Base-by-base conservation (phyloP, 768 basidiomycete species). In the Suillus sp. region DNA sequence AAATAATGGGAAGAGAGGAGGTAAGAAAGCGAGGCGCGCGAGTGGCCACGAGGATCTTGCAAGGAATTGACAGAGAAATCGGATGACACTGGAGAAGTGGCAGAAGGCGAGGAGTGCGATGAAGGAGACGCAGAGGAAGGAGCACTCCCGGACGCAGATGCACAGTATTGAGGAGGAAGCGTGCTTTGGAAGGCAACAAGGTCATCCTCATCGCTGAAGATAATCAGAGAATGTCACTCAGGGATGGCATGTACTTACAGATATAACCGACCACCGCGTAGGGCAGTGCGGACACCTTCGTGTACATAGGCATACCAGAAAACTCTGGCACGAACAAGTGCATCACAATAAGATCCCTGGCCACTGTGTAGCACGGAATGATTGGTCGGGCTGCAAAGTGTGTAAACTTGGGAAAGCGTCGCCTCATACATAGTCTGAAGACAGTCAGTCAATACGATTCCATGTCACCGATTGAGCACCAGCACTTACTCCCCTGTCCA, bases 281-380 rank as follows among this genome's bases (percentile, higher is more conserved):
- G 81, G 25, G 90, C 95, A 10, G 86, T 91, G 1, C 87, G 86
- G 25, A 95, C 83, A 34, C 93, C 92, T 75, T 96, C 95, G 64
- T 92, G 88, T 30, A 90, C 85, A 66, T 94, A 86, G 8, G 91
- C 87, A 69, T 95, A 96, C 92, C 93, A 96, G 73, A 93, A 96
- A 37, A 96, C 81, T 35, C 95, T 82, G 3, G 92, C 88, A 38
- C 92, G 86, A 38, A 91, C 80, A 77, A 78, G 77, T 8, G 80
- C 73, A 40, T 88, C 85, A 59, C 90, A 84, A 57, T 88, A 86
- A 38, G 82, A 79, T 3, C 80, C 81, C 48, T 79, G 77, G 25
- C 83, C 82, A 54, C 79, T 83, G 61, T 81, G 78, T 25, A 85
- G 75, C 16, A 83, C 80, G 1, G 81, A 77, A 40, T 76, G 62